These are phyloP conservation scores for Trichosporon sp. DNA, from an alignment of 1,284 basidiomycete species.

Conservation along the genomic window DNA sequence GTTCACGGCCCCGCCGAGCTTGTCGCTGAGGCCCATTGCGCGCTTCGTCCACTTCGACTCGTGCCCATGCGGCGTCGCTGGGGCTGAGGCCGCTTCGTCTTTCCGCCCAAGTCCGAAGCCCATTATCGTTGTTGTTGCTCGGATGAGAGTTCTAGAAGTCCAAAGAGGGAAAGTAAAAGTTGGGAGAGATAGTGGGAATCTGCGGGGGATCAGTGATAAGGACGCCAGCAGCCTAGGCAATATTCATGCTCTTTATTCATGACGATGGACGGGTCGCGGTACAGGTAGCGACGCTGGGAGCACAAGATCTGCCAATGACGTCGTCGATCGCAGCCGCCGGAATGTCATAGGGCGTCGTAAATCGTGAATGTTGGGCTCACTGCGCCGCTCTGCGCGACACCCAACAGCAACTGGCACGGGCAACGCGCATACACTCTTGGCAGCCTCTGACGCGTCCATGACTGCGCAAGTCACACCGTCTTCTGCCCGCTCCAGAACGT, in stretches of 20 bases:
- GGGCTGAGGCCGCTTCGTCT: slow-evolving; percentile 8
- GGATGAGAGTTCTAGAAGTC: not conserved
- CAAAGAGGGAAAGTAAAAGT: too few relatives aligned
- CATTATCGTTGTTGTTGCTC: not conserved
- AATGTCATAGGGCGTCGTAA: not conserved
- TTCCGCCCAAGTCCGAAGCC: slow-evolving; percentile 17
- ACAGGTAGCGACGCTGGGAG: not conserved
- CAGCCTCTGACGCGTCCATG: not conserved
- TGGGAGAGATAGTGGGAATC: not conserved
- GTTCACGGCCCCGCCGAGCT: slow-evolving; percentile 18
- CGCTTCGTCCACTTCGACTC: slow-evolving; percentile 16
- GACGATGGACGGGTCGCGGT: not conserved
- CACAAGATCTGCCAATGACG: slow-evolving; percentile 7
- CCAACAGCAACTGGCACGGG: too few relatives aligned
- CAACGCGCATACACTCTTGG: not conserved
- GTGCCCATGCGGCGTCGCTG: slow-evolving; percentile 10
- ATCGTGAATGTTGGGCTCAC: not conserved
- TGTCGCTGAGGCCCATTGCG: slow-evolving; percentile 20
- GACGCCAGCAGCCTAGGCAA: not conserved
- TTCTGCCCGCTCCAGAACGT: not conserved
- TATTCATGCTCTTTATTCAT: not conserved
- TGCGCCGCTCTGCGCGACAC: not conserved
- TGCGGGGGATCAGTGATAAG: not conserved
- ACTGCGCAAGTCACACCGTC: not conserved
- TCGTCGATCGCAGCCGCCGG: slow-evolving; percentile 13